Conservation (phyloP, 129 eudicot genomes). For the Flaveria robusta region DNA sequence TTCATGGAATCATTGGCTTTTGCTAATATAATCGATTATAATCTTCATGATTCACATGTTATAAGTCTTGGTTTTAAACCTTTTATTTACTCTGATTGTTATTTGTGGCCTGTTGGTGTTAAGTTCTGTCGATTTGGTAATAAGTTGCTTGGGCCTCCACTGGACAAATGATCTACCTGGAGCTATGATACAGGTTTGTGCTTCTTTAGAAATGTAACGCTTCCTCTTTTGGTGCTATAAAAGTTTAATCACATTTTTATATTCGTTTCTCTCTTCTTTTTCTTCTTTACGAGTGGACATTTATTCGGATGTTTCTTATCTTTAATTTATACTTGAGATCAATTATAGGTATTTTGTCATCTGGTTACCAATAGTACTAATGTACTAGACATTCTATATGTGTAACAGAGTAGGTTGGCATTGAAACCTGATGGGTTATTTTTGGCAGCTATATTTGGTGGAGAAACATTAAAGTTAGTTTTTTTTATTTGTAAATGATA, state of each 20-base stretch:
- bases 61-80: conserved; percentile 12
- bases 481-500: not conserved
- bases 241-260: not conserved
- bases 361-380: conserved; percentile 2
- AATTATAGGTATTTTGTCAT: not conserved
- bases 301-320: conserved; percentile 10
- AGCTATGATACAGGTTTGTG: conserved; percentile 91
- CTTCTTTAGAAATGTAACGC: conserved; percentile 15
- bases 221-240: not conserved
- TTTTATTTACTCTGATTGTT: conserved; percentile 18
- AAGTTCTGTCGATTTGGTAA: conserved; percentile 84
- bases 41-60: not conserved
- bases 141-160: conserved; percentile 96
- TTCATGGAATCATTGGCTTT: conserved; percentile 1
- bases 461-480: conserved; percentile 84
- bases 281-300: not conserved
- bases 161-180: conserved; percentile 99
- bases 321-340: conserved; percentile 3
- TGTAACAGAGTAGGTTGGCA: conserved; percentile 80
- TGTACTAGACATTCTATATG: conserved; percentile 8
- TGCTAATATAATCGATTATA: not conserved
- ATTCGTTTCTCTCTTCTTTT: not conserved
- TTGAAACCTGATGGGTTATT: conserved; percentile 96
- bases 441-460: conserved; percentile 92
- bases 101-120: conserved; percentile 28